Base-by-base conservation (phyloP, 2,329 filamentous ascomycete genomes). In the Colletotrichum aenigma region DNA sequence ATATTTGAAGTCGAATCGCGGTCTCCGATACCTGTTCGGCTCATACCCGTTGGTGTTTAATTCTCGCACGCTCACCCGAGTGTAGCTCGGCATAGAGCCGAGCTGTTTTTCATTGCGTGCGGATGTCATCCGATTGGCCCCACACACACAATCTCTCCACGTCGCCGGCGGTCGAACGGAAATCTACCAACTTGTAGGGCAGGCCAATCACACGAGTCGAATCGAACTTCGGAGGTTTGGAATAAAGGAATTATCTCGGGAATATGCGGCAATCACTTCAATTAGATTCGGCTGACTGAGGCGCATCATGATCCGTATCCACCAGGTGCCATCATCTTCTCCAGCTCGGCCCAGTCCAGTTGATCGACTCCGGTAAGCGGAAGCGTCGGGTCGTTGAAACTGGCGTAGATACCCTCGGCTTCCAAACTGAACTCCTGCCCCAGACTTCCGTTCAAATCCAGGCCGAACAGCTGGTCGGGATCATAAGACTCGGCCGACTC, bases 331-430 rank as follows among this genome's bases (percentile, higher is more conserved):
- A 82, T 81, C 74, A 81, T 79, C 70, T 81, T 82, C 6, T 79
- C 79, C 38, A 81, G 70, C 61, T 81, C 80, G 3, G 78, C 79
- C 81, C 81, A 82, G 26, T 82, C 81, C 43, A 81, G 66, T 16
- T 81, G 78, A 67, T 82, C 80, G 32, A 81, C 80, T n/a, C 81
- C 81, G 2, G 81, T 81, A 58, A 82, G 62, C 3, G 81, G 81
- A n/a, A 82, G 75, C 5, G 65, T 77, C 15, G 80, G 81, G 30
- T 82, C 80, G 52, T 82, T 81, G 55, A 80, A 82, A 32, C 80
- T 80, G 3, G 78, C 78, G 60, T 81, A 82, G 30, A 82, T 82
- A 26, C 78, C 70, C 58, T 76, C 80, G n/a, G 80, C 79, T 16
- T 80, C 80, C 18, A 75, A 60, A 8, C 72, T 79, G 21, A 81